These are phyloP conservation scores for Cicer yamashitae DNA, from an alignment of 306 rosid genomes.

Conservation along the genomic window DNA sequence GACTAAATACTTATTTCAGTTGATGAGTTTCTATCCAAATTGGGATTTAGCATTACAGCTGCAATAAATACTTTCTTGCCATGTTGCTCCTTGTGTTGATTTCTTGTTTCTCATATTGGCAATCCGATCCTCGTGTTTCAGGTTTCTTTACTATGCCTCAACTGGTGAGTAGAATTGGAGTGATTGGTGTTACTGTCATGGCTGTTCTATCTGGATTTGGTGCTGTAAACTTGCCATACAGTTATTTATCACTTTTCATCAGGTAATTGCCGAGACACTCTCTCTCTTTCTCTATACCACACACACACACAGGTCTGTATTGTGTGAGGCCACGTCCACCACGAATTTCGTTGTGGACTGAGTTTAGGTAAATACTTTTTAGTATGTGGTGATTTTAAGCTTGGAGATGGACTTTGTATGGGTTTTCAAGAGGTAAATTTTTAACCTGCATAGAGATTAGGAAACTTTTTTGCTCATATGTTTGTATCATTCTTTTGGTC, in stretches of 20 bases:
- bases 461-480: neutral
- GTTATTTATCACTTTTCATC: constrained; percentile 91
- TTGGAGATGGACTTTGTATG: neutral
- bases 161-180: constrained; percentile 95
- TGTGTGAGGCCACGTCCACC: neutral
- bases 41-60: neutral
- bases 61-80: neutral
- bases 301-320: neutral
- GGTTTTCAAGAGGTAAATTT: neutral
- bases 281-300: neutral
- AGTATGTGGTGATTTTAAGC: neutral
- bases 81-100: neutral
- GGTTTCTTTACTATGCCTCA: constrained; percentile 96
- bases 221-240: constrained; percentile 91
- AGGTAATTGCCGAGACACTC: constrained; percentile 46
- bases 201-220: constrained; percentile 96
- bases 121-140: constrained; percentile 8
- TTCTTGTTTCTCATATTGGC: neutral
- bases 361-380: neutral
- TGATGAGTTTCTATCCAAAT: neutral
- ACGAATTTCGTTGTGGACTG: neutral
- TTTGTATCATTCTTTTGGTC: constrained; percentile 13
- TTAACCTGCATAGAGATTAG: neutral
- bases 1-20: neutral
- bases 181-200: constrained; percentile 96